These are phyloP conservation scores for Psilocybe mexicana DNA, from an alignment of 1,284 basidiomycete genomes.

Conservation along the genomic window DNA sequence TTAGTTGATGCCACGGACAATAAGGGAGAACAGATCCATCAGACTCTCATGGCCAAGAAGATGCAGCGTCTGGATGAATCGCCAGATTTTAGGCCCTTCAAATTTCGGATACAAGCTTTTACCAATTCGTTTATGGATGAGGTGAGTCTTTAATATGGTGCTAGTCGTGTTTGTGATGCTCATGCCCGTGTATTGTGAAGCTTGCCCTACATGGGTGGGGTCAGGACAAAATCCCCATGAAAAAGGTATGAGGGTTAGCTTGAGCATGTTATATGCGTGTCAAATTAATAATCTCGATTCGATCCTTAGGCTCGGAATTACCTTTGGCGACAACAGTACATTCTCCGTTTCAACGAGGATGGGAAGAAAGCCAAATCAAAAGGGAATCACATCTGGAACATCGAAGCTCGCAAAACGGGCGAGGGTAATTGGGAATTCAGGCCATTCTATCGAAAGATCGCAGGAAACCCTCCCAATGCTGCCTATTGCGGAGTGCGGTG, in stretches of 20 bases:
- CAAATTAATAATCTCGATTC: slow-evolving; percentile 17
- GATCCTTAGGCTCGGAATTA: slow-evolving; percentile 87
- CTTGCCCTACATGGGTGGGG: slow-evolving; percentile 78
- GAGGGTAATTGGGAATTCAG: slow-evolving; percentile 90
- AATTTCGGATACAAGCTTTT: slow-evolving; percentile 98
- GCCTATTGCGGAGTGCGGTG: slow-evolving; percentile 86
- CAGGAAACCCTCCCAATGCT: slow-evolving; percentile 77
- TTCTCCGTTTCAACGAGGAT: slow-evolving; percentile 98
- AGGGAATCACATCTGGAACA: slow-evolving; percentile 99
- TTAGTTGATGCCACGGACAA: slow-evolving; percentile 90
- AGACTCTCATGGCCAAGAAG: slow-evolving; percentile 98
- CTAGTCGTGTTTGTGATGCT: slow-evolving; percentile 1
- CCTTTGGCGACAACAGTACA: slow-evolving; percentile 92
- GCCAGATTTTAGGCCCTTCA: slow-evolving; percentile 97
- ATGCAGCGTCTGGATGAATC: slow-evolving; percentile 96
- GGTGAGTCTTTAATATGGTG: slow-evolving; percentile 42
- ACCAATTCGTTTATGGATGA: slow-evolving; percentile 96
- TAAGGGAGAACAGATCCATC: slow-evolving; percentile 97
- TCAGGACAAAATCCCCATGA: slow-evolving; percentile 87
- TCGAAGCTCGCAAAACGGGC: slow-evolving; percentile 85
- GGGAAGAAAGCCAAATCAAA: slow-evolving; percentile 99
- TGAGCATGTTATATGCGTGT: neutral
- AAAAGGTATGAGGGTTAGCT: slow-evolving; percentile 59
- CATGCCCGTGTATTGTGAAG: slow-evolving; percentile 37
- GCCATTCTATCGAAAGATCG: slow-evolving; percentile 86